These are phyloP conservation scores for Scenedesmus sp. DNA, from an alignment of 163 green algal genomes.

Conservation along the genomic window DNA sequence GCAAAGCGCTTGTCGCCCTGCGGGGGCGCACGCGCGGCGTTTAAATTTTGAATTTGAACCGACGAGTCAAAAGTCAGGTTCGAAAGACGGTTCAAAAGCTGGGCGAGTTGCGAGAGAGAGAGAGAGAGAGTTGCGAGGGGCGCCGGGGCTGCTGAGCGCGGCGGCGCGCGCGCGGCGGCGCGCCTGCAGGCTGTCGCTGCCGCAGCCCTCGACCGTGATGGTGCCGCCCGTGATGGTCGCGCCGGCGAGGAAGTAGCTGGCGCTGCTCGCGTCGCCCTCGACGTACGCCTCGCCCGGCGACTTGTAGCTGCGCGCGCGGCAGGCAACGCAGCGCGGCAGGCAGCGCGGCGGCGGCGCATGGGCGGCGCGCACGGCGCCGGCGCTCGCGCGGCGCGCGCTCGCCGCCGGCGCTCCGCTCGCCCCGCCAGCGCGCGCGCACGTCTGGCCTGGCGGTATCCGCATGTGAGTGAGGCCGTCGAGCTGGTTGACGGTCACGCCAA, in stretches of 20 bases:
- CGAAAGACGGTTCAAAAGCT: too few species aligned
- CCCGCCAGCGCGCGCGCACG: slow-evolving; percentile 10
- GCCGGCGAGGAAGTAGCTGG: slow-evolving; percentile 97
- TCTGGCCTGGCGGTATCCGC: slow-evolving; percentile 51
- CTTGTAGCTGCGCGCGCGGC: slow-evolving; percentile 85
- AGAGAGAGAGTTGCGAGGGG: too few species aligned
- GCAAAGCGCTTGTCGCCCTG: slow-evolving; percentile 98
- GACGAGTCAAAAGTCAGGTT: too few species aligned
- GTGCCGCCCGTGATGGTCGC: slow-evolving; percentile 96
- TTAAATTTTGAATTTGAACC: too few species aligned
- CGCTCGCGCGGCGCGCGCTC: background rate
- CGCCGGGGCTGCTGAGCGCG: too few species aligned
- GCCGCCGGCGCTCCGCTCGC: background rate
- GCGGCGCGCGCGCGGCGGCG: too few species aligned
- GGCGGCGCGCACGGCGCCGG: background rate
- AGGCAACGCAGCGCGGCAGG: slow-evolving; percentile 1
- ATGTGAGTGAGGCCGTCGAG: slow-evolving; percentile 88
- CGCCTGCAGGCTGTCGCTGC: slow-evolving; percentile 84
- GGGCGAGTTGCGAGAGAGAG: too few species aligned
- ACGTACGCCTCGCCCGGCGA: slow-evolving; percentile 93
- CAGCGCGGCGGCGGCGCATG: background rate
- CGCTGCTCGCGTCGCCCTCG: slow-evolving; percentile 96
- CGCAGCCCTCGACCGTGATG: slow-evolving; percentile 94
- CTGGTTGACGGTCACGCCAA: slow-evolving; percentile 83
- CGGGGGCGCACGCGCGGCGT: too few species aligned